Evolutionary conservation across 2,329 filamentous ascomycete species (phyloP).

Genomic region (Endothia cerciana): DNA sequence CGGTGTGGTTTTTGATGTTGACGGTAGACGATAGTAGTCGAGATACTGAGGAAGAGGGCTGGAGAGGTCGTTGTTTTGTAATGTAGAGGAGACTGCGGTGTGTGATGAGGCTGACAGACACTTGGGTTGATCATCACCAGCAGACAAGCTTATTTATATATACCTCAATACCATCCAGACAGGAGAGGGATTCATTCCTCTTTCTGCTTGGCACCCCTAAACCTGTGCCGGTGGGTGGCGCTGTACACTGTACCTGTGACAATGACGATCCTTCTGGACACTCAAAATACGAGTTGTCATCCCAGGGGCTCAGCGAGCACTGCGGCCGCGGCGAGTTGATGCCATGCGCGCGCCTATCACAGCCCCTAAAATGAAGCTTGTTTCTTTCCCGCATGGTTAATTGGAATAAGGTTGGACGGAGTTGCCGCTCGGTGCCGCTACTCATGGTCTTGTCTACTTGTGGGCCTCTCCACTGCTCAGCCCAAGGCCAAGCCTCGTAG

Average conservation of each 20-base stretch:
- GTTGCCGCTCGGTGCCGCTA: not conserved
- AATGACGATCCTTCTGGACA: not conserved
- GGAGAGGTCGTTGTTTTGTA: not conserved
- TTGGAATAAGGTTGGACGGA: conserved; percentile 12
- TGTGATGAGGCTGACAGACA: not conserved
- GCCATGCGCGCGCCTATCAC: not conserved
- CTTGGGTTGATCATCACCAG: not conserved
- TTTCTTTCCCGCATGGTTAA: conserved; percentile 11
- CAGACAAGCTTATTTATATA: not conserved
- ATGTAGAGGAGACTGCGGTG: not conserved
- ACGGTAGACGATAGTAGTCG: not conserved
- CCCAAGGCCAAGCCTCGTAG: not conserved
- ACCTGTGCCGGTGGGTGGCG: not conserved
- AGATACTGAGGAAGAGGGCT: not conserved
- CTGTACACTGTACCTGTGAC: not conserved
- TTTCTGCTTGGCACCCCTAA: not conserved
- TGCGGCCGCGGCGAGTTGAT: not conserved
- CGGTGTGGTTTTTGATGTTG: conserved; percentile 5
- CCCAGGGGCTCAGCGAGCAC: not conserved
- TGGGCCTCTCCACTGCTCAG: conserved; percentile 8
- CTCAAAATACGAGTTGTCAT: not conserved
- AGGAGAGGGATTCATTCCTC: not conserved
- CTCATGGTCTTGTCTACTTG: not conserved
- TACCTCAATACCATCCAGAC: not conserved
- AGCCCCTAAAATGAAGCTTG: conserved; percentile 5